Percentiles rank a stretch among this genome's conserved stretches.
Evolutionary conservation across 1,139 yeast species (phyloP).

Genomic region (Candida frijolesensis): DNA sequence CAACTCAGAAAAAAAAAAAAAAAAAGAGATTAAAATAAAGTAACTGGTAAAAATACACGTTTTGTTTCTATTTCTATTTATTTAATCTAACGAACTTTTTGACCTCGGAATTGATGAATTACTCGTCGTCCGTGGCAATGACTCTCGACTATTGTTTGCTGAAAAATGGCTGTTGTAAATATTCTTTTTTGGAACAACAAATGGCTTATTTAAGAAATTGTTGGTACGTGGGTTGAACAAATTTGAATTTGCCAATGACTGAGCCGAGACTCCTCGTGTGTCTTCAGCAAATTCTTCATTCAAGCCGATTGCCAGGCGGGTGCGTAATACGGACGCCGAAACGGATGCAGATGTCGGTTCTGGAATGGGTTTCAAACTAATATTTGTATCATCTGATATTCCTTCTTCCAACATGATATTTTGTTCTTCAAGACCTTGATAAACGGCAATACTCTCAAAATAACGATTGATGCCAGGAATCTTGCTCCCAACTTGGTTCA

Average conservation of each 20-base stretch:
- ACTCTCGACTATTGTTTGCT: conserved; percentile 34
- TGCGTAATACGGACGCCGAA: conserved; percentile 35
- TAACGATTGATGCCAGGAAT: conserved; percentile 21
- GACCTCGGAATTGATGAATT: conserved; percentile 20
- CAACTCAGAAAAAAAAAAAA: background rate
- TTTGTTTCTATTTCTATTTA: background rate
- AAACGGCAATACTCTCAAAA: conserved; percentile 8
- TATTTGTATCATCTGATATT: conserved; percentile 10
- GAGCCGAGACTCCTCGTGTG: conserved; percentile 13
- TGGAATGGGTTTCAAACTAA: conserved; percentile 1
- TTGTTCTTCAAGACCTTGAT: conserved; percentile 13
- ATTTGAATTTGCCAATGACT: conserved; percentile 3
- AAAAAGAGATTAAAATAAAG: background rate
- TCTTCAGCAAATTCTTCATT: conserved; percentile 23
- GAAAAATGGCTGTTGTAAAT: conserved; percentile 17
- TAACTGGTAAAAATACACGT: background rate
- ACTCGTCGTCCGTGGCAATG: conserved; percentile 27
- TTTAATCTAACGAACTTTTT: conserved; percentile 15
- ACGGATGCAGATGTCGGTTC: conserved; percentile 1
- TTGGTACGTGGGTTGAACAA: conserved; percentile 16
- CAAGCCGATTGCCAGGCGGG: conserved; percentile 43
- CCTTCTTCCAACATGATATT: conserved; percentile 39
- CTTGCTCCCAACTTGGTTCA: conserved; percentile 17
- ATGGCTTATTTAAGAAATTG: conserved; percentile 40
- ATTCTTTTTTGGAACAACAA: conserved; percentile 32